phyloP scores from a whole-genome alignment of 2,329 filamentous ascomycete species.

The Hypoxylon sp. region DNA sequence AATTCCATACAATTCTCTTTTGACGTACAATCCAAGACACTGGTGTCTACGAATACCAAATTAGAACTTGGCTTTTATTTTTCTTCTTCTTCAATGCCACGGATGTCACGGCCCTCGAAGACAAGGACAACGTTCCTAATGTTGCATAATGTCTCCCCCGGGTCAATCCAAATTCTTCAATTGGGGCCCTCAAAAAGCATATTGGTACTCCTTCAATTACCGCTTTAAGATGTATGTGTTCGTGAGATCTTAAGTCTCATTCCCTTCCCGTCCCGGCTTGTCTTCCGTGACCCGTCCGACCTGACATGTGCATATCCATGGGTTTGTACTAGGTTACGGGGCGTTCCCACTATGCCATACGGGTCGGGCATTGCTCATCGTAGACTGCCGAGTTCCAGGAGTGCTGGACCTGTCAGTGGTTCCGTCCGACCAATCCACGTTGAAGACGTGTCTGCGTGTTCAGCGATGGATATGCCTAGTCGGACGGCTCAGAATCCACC shows the following conservation, averaged over 20 bases:
- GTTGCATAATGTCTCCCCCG: slow-evolving; percentile 38
- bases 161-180: slow-evolving; percentile 24
- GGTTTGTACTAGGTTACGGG: slow-evolving; percentile 37
- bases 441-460: slow-evolving; percentile 46
- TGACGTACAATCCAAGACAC: slow-evolving; percentile 35
- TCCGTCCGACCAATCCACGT: slow-evolving; percentile 41
- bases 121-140: slow-evolving; percentile 36
- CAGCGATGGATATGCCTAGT: slow-evolving; percentile 25
- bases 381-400: slow-evolving; percentile 33
- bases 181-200: slow-evolving; percentile 22
- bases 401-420: slow-evolving; percentile 33
- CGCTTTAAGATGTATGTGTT: slow-evolving; percentile 35
- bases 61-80: slow-evolving; percentile 21
- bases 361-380: slow-evolving; percentile 25
- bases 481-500: slow-evolving; percentile 41
- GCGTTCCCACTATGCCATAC: slow-evolving; percentile 31
- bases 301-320: slow-evolving; percentile 44
- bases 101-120: slow-evolving; percentile 20
- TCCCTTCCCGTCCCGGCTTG: slow-evolving; percentile 38
- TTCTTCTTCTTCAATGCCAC: slow-evolving; percentile 31
- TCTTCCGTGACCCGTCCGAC: slow-evolving; percentile 38
- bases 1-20: slow-evolving; percentile 41
- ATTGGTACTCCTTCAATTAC: slow-evolving; percentile 26
- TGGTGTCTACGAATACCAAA: slow-evolving; percentile 19
- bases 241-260: slow-evolving; percentile 42